Conservation (phyloP, 179 eudicot genomes). For the Spergularia azorica region DNA sequence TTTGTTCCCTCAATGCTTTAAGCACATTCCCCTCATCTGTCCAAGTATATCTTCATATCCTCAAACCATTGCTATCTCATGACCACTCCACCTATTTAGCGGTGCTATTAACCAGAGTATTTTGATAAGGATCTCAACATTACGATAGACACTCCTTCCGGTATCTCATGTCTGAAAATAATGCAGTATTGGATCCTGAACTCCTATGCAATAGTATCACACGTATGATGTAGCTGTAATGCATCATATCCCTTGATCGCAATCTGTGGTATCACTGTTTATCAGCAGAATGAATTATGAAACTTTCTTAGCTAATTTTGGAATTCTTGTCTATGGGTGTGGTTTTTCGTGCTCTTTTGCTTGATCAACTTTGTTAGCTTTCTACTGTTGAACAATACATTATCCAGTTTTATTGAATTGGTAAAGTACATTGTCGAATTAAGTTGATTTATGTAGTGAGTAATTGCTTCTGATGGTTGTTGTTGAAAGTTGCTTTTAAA, state of each 20-base stretch:
- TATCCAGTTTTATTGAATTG: background rate
- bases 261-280: background rate
- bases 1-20: background rate
- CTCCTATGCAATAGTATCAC: background rate
- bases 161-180: background rate
- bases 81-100: background rate
- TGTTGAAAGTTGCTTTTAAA: constrained; percentile 6
- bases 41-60: background rate
- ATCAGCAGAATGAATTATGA: constrained; percentile 11
- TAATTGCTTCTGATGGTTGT: background rate
- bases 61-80: background rate
- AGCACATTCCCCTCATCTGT: background rate
- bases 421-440: background rate
- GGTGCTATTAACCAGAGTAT: background rate
- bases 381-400: constrained; percentile 22
- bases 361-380: constrained; percentile 28
- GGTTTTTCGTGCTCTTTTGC: constrained; percentile 20
- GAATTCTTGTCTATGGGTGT: constrained; percentile 18
- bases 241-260: constrained; percentile 4
- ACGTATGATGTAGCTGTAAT: background rate
- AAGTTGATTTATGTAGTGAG: background rate
- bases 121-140: background rate
- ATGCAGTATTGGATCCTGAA: background rate
- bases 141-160: background rate
- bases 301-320: constrained; percentile 15